phyloP scores from a whole-genome alignment of 2,329 filamentous ascomycete genomes.

The Hortaea sp. region DNA sequence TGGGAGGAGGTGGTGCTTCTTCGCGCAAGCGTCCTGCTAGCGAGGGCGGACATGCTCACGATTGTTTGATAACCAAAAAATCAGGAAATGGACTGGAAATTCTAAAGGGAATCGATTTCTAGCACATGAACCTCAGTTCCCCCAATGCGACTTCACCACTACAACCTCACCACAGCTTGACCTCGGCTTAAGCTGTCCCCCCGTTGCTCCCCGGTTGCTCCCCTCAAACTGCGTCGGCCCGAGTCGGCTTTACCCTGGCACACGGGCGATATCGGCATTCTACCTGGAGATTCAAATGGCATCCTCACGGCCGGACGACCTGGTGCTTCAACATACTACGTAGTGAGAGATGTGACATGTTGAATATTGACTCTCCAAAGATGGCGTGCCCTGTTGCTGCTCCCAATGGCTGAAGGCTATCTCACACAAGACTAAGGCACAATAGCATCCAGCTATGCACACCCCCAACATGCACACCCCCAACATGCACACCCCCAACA shows the following conservation, averaged over 20 bases:
- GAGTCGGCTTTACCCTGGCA: neutral
- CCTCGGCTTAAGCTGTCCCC: neutral
- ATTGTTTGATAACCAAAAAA: neutral
- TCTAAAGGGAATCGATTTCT: neutral
- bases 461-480: conserved; percentile 21
- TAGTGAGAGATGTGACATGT: neutral
- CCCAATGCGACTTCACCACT: neutral
- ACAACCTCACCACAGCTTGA: neutral
- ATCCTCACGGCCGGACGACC: neutral
- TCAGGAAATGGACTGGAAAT: neutral
- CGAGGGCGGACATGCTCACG: conserved; percentile 23
- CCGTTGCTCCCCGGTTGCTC: neutral
- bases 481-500: conserved; percentile 27
- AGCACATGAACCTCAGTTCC: neutral
- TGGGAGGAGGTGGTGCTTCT: conserved; percentile 17
- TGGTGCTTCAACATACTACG: conserved; percentile 1
- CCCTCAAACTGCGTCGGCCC: neutral
- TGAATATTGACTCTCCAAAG: conserved; percentile 1
- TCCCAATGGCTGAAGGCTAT: conserved; percentile 21
- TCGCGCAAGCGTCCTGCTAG: conserved; percentile 28
- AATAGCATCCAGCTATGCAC: conserved; percentile 16
- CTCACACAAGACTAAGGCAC: no score
- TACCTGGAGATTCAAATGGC: neutral
- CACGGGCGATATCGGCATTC: neutral
- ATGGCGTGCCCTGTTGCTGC: conserved; percentile 23